Evolutionary conservation across 192 early-diverging fungal species (phyloP).

Genomic region (Piromyces finnis): DNA sequence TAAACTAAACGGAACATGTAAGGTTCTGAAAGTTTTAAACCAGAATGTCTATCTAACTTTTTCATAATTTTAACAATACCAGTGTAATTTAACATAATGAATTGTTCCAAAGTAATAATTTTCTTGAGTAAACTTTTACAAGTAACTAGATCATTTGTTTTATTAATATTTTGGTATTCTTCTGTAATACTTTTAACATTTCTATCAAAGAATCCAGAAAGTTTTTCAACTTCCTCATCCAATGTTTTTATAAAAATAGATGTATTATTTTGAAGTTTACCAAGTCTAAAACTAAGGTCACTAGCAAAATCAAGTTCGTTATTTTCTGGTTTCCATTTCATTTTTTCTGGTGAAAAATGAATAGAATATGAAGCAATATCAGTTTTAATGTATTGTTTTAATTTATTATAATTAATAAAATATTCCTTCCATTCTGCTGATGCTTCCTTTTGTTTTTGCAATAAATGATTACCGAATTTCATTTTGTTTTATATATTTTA

Average conservation of each 20-base stretch:
- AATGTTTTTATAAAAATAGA: slow-evolving; percentile 49
- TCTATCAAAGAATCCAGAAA: slow-evolving; percentile 13
- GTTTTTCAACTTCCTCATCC: slow-evolving; percentile 43
- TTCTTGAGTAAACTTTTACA: slow-evolving; percentile 28
- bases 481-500: neutral
- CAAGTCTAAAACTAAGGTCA: slow-evolving; percentile 31
- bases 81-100: slow-evolving; percentile 72
- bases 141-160: neutral
- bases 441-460: neutral
- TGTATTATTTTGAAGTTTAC: slow-evolving; percentile 28
- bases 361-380: slow-evolving; percentile 26
- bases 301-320: slow-evolving; percentile 19
- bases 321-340: neutral
- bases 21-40: slow-evolving; percentile 47
- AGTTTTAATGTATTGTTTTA: slow-evolving; percentile 47
- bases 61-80: slow-evolving; percentile 75
- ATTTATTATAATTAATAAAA: slow-evolving; percentile 51
- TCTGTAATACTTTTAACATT: slow-evolving; percentile 3
- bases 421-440: slow-evolving; percentile 36
- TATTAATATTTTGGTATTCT: neutral
- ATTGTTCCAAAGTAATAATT: slow-evolving; percentile 54
- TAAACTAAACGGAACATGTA: slow-evolving; percentile 34
- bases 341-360: neutral
- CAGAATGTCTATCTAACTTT: slow-evolving; percentile 68
- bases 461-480: neutral